These are phyloP conservation scores for Hypericum perforatum DNA, from an alignment of 345 rosid genomes.

Conservation along the genomic window DNA sequence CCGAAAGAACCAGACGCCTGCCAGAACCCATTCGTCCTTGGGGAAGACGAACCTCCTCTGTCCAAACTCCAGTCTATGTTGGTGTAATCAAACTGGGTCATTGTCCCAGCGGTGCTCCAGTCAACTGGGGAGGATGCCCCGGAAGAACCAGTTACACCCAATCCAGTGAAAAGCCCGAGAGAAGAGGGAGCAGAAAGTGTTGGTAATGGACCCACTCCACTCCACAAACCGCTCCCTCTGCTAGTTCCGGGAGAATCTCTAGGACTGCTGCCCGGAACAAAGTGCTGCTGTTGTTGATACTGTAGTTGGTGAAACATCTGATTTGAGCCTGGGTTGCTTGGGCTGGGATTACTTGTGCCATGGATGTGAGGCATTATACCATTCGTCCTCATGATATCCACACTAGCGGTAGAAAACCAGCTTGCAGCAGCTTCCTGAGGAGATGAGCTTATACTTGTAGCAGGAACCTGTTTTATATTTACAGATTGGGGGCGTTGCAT, in stretches of 20 bases:
- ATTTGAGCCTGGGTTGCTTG: conserved; percentile 31
- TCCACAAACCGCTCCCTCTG: conserved; percentile 47
- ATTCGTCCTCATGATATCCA: conserved; percentile 48
- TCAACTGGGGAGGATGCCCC: conserved; percentile 61
- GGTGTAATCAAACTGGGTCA: conserved; percentile 49
- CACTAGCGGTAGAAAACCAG: conserved; percentile 39
- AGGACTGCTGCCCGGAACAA: conserved; percentile 26
- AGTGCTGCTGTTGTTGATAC: conserved; percentile 46
- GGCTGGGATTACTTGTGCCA: conserved; percentile 31
- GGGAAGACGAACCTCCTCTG: conserved; percentile 30
- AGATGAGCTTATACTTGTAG: conserved; percentile 35
- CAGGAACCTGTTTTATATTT: conserved; percentile 38
- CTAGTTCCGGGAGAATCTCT: conserved; percentile 37
- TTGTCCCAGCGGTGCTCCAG: conserved; percentile 55
- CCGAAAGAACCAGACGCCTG: conserved; percentile 25
- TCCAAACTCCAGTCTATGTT: conserved; percentile 79
- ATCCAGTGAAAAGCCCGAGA: conserved; percentile 64
- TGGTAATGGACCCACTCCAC: conserved; percentile 36
- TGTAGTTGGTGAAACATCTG: conserved; percentile 51
- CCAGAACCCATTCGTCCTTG: conserved; percentile 35
- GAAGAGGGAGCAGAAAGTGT: conserved; percentile 68
- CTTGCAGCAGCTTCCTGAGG: conserved; percentile 42
- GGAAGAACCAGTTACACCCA: conserved; percentile 43
- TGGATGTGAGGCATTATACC: conserved; percentile 39
- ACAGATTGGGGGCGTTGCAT: conserved; percentile 64